Evolutionary conservation across 331 rosid species (phyloP), one percentile per base, ranked within the genome.

Genomic region (Quercus tomentella): DNA sequence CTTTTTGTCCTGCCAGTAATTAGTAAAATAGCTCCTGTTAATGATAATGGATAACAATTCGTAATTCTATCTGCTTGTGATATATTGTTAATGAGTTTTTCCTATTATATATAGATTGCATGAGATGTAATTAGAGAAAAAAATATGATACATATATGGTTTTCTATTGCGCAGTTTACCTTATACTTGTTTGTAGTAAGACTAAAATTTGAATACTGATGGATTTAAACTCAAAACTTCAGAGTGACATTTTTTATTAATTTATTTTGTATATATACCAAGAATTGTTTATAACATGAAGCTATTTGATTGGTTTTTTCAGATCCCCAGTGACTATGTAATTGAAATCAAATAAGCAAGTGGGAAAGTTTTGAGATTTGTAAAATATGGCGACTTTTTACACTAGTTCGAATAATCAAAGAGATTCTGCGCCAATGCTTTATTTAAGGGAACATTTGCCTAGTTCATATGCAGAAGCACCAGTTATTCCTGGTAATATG

Each of bases 331-430:
- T 60, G 81, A 74, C 70, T 18, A 72, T 72, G 52, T 22, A 73
- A 82, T 78, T 76, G 54, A 52, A 31, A 22, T 75, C 63, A 33
- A 12, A 67, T 43, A 70, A 76, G 72, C 61, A 66, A 71, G 70
- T 43, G 21, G 82, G 30, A 71, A 54, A 79, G 51, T 70, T 80
- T 76, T 31, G 51, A 86, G 75, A 68, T 69, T 82, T 76, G 75
- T 85, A 79, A 81, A 72, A 23, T 57, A 92, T 92, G 96, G 90
- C 93, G 61, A 77, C 91, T 75, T 91, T 80, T 82, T 84, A 84
- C 74, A 21, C 86, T 57, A 83, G 76, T 86, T 75, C 87, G 0
- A 89, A 79, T 83, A 84, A 86, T 77, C 82, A 82, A 81, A 89
- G 88, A 70, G 92, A 86, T 28, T 30, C 81, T 18, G 75, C 87